Percentiles rank a stretch among this genome's conserved stretches.
phyloP scores from a whole-genome alignment of 345 rosid genomes.

The Aethionema arabicum region DNA sequence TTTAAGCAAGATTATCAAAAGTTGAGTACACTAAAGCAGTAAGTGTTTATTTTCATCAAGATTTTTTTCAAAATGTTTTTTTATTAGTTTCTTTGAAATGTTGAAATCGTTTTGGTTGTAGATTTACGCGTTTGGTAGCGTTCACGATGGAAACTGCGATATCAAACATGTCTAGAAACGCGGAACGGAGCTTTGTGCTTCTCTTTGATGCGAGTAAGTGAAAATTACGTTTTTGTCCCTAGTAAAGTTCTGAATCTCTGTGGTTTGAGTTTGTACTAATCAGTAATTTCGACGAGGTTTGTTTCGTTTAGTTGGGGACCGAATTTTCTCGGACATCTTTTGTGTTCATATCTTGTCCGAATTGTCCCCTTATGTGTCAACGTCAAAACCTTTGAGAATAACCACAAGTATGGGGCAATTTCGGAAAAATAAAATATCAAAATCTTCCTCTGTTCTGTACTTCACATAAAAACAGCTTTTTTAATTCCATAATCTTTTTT shows the following conservation, averaged over 20 bases:
- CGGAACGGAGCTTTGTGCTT: slow-evolving; percentile 65
- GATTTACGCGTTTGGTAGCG: slow-evolving; percentile 79
- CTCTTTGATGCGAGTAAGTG: slow-evolving; percentile 82
- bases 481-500: background rate
- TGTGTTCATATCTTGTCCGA: slow-evolving; percentile 25
- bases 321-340: slow-evolving; percentile 17
- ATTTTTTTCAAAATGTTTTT: background rate
- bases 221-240: slow-evolving; percentile 37
- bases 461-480: background rate
- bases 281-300: slow-evolving; percentile 12
- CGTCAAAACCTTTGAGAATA: slow-evolving; percentile 9
- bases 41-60: slow-evolving; percentile 29
- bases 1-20: slow-evolving; percentile 88
- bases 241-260: background rate
- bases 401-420: background rate
- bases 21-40: slow-evolving; percentile 77
- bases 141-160: slow-evolving; percentile 89
- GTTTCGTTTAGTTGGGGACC: slow-evolving; percentile 19
- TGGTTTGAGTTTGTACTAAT: slow-evolving; percentile 11
- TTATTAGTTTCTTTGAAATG: background rate
- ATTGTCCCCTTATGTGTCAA: slow-evolving; percentile 24
- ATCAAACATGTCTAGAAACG: slow-evolving; percentile 73
- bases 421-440: no score
- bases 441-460: background rate
- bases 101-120: slow-evolving; percentile 16